phyloP scores from a whole-genome alignment of 1,284 basidiomycete genomes.

The Ganoderma leucocontextum region DNA sequence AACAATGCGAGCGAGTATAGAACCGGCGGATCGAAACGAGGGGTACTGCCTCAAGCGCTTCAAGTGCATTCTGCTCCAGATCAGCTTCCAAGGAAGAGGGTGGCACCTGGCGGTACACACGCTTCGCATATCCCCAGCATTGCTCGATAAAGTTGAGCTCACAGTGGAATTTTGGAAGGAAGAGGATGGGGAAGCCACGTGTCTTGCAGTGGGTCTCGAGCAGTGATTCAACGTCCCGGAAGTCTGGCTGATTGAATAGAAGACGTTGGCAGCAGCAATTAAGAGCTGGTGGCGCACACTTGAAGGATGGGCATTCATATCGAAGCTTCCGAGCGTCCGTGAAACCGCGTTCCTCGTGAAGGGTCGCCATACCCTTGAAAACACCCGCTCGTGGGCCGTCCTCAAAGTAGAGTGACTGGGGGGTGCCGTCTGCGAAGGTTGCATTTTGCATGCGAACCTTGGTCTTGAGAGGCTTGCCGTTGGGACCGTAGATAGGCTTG shows the following conservation, averaged over 20 bases:
- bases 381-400: conserved; percentile 38
- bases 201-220: conserved; percentile 17
- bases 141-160: conserved; percentile 34
- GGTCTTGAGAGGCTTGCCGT: conserved; percentile 29
- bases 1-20: conserved; percentile 20
- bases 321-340: conserved; percentile 3
- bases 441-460: conserved; percentile 43
- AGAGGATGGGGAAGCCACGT: conserved; percentile 13
- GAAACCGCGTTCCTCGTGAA: conserved; percentile 35
- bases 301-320: conserved; percentile 33
- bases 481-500: conserved; percentile 1
- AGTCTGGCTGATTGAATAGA: conserved; percentile 41
- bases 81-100: conserved; percentile 18
- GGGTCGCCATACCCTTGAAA: conserved; percentile 47
- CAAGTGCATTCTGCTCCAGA: conserved; percentile 26
- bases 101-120: conserved; percentile 17
- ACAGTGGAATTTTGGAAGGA: conserved; percentile 34
- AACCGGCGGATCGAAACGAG: conserved; percentile 20
- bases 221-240: conserved; percentile 22
- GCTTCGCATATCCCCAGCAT: conserved; percentile 34
- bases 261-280: conserved; percentile 38
- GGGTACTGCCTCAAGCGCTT: conserved; percentile 18
- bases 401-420: conserved; percentile 46
- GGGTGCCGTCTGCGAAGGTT: conserved; percentile 37
- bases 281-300: conserved; percentile 27